phyloP scores from a whole-genome alignment of 2,329 filamentous ascomycete species.

The Phaeosphaeria sp. region DNA sequence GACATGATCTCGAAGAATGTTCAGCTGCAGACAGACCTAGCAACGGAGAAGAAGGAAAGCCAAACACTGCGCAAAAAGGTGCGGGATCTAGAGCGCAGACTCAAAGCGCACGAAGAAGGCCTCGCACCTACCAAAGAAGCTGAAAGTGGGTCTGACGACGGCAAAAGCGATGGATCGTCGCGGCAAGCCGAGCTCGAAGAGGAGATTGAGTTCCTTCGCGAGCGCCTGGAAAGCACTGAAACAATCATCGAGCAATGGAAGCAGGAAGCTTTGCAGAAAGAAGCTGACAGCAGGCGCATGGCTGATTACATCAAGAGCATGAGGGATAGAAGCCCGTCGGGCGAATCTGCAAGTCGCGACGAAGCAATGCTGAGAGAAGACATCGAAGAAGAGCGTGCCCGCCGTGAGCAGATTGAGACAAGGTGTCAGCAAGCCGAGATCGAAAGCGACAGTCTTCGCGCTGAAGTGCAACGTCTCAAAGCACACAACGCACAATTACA shows the following conservation, averaged over 20 bases:
- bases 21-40: slow-evolving; percentile 87
- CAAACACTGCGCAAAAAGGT: slow-evolving; percentile 80
- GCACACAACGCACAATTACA: slow-evolving; percentile 48
- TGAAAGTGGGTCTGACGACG: slow-evolving; percentile 57
- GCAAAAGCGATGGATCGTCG: slow-evolving; percentile 60
- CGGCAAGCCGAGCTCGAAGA: slow-evolving; percentile 76
- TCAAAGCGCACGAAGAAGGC: slow-evolving; percentile 65
- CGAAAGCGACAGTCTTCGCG: slow-evolving; percentile 81
- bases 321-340: slow-evolving; percentile 53
- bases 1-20: slow-evolving; percentile 99
- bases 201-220: slow-evolving; percentile 82
- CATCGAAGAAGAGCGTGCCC: slow-evolving; percentile 86
- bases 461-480: slow-evolving; percentile 78
- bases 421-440: slow-evolving; percentile 89
- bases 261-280: slow-evolving; percentile 77
- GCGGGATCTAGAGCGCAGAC: slow-evolving; percentile 83
- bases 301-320: slow-evolving; percentile 78
- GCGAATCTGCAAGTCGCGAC: slow-evolving; percentile 46
- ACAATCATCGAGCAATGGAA: slow-evolving; percentile 82
- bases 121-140: slow-evolving; percentile 54
- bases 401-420: slow-evolving; percentile 86
- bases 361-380: slow-evolving; percentile 87
- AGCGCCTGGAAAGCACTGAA: slow-evolving; percentile 84
- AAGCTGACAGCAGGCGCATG: slow-evolving; percentile 85
- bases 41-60: slow-evolving; percentile 89